A percentile compares a stretch with the other conserved stretches of the same genome.
These are phyloP conservation scores for Conticribra weissflogii DNA, from an alignment of 108 stramenopile species.

Conservation along the genomic window DNA sequence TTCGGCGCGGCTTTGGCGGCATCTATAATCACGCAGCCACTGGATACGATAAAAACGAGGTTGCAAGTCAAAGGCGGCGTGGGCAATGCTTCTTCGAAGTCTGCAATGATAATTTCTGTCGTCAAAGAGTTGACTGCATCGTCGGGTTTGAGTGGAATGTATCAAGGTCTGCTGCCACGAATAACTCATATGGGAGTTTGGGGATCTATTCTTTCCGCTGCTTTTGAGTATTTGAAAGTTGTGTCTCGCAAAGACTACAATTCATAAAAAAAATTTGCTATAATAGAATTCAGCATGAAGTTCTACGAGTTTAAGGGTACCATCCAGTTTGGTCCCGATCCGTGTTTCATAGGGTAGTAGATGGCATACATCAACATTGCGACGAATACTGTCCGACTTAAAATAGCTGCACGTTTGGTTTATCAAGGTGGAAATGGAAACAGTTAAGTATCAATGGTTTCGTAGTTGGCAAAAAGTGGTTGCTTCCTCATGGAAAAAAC, in stretches of 20 bases:
- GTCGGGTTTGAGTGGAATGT: slow-evolving; percentile 25
- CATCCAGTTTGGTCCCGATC: too few relatives aligned
- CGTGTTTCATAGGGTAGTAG: too few relatives aligned
- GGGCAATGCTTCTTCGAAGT: background rate
- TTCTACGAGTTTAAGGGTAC: too few relatives aligned
- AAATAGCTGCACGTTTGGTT: too few relatives aligned
- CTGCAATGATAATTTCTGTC: slow-evolving; percentile 24
- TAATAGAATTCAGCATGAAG: background rate
- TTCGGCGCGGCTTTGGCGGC: slow-evolving; percentile 51
- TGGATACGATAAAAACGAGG: slow-evolving; percentile 59
- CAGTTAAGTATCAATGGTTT: too few relatives aligned
- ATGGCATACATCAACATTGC: too few relatives aligned
- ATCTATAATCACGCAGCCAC: slow-evolving; percentile 48
- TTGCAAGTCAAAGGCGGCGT: slow-evolving; percentile 35
- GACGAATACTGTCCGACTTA: too few relatives aligned
- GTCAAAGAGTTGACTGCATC: slow-evolving; percentile 46
- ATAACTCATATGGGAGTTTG: slow-evolving; percentile 57
- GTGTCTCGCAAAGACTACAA: slow-evolving; percentile 51
- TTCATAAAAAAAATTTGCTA: background rate
- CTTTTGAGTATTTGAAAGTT: slow-evolving; percentile 48
- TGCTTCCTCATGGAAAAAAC: too few relatives aligned
- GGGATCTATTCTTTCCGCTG: slow-evolving; percentile 50
- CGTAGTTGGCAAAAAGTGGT: too few relatives aligned
- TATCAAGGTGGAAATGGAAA: too few relatives aligned
- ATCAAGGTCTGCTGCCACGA: slow-evolving; percentile 45